Evolutionary conservation across 1,139 yeast species (phyloP).

Genomic region (Sugiyamaella novakii): DNA sequence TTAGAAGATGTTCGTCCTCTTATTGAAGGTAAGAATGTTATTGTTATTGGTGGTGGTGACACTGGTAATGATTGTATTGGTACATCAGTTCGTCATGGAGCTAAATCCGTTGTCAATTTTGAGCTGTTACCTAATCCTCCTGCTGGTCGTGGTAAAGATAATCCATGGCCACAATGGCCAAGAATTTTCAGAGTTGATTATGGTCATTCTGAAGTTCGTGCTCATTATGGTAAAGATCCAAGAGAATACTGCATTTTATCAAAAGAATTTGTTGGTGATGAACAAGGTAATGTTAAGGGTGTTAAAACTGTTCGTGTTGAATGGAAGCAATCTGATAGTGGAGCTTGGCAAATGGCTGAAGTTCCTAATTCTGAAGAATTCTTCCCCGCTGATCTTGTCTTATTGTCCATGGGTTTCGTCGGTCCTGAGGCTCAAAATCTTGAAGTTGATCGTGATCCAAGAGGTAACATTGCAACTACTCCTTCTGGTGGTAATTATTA

Average conservation of each 20-base stretch:
- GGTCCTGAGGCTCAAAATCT: constrained; percentile 92
- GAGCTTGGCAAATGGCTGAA: constrained; percentile 99
- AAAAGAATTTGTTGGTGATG: constrained; percentile 94
- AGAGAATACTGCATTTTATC: constrained; percentile 95
- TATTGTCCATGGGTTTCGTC: constrained; percentile 94
- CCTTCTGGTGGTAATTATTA: constrained; percentile 54
- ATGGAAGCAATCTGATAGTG: constrained; percentile 94
- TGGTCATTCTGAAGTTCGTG: constrained; percentile 93
- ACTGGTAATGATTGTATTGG: constrained; percentile 99
- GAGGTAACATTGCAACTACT: constrained; percentile 81
- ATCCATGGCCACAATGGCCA: constrained; percentile 99
- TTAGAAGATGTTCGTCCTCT: constrained; percentile 73
- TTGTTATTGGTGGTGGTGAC: constrained; percentile 99
- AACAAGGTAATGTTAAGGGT: constrained; percentile 86
- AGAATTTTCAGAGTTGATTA: constrained; percentile 96
- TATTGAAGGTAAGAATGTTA: constrained; percentile 82
- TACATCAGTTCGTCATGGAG: constrained; percentile 96
- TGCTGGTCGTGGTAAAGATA: constrained; percentile 80
- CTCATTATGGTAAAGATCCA: constrained; percentile 96
- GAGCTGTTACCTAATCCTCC: constrained; percentile 95
- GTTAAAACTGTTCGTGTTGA: constrained; percentile 96
- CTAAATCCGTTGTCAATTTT: constrained; percentile 91
- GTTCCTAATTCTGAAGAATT: constrained; percentile 92
- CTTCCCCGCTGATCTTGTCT: constrained; percentile 92
- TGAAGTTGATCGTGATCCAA: constrained; percentile 69